phyloP scores from a whole-genome alignment of 108 stramenopile species.

The Pinguiococcus pyrenoidosus region DNA sequence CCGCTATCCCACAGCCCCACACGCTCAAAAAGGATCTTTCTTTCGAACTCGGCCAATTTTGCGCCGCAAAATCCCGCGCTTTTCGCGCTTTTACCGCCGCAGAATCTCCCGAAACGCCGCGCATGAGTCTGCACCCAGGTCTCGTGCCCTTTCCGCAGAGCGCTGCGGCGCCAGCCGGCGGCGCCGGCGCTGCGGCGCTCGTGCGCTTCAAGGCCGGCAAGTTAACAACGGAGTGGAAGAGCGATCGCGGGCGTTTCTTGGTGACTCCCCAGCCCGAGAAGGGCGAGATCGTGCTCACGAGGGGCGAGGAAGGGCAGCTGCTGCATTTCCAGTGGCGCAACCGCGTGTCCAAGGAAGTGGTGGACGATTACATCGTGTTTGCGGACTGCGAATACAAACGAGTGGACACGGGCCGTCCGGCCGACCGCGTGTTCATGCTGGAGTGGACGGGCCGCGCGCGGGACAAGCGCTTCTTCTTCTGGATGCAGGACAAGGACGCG shows the following conservation, averaged over 20 bases:
- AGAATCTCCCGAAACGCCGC: no score
- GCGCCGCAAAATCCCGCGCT: no score
- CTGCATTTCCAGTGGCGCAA: conserved; percentile 43
- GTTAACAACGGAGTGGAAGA: conserved; percentile 21
- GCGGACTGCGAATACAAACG: conserved; percentile 29
- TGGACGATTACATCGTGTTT: conserved; percentile 36
- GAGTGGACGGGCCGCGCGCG: conserved; percentile 22
- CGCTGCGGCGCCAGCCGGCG: no score
- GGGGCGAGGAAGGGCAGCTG: conserved; percentile 26
- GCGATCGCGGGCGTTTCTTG: conserved; percentile 12
- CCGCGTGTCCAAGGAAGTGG: conserved; percentile 17
- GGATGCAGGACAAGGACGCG: conserved; percentile 40
- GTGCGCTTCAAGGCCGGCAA: conserved; percentile 34
- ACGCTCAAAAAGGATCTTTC: no score
- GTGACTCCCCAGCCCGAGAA: conserved; percentile 26
- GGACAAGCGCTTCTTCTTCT: conserved; percentile 34
- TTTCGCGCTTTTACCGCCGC: no score
- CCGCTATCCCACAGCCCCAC: no score
- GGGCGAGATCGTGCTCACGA: conserved; percentile 21
- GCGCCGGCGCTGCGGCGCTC: conserved; percentile 11
- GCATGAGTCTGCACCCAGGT: no score
- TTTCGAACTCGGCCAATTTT: no score
- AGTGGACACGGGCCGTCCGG: conserved; percentile 32
- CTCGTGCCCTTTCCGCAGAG: no score
- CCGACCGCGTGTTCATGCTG: conserved; percentile 40